These are phyloP conservation scores for Epichloe typhina DNA, from an alignment of 2,329 filamentous ascomycete genomes.

Conservation along the genomic window DNA sequence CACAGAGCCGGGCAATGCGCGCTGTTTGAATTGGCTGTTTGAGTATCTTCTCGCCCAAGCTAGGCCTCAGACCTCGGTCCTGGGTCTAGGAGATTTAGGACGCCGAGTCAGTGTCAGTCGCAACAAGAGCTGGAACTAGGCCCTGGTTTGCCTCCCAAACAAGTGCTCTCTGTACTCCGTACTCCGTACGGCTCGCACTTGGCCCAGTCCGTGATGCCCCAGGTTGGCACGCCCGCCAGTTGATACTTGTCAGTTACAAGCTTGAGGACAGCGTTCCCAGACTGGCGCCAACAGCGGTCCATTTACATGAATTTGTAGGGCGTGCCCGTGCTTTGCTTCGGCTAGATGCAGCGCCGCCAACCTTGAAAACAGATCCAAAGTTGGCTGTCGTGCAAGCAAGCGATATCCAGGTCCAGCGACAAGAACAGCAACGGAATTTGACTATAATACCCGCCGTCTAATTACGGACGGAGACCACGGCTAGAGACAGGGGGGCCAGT, in stretches of 20 bases:
- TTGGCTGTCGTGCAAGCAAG: no score
- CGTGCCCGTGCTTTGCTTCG: not conserved
- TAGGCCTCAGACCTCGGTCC: not conserved
- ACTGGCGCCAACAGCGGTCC: not conserved
- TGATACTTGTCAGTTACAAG: no score
- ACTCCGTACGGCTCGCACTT: no score
- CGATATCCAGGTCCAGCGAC: not conserved
- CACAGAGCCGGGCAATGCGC: not conserved
- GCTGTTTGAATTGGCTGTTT: not conserved
- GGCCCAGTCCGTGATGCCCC: no score
- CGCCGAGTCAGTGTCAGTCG: not conserved
- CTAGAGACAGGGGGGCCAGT: not conserved
- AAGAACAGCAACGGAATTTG: not conserved
- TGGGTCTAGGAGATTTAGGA: not conserved
- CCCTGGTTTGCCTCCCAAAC: not conserved
- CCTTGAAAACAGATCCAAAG: not conserved
- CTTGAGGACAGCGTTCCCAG: not conserved
- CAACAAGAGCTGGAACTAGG: not conserved
- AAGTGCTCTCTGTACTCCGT: no score
- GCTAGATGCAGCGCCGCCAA: slow-evolving; percentile 1
- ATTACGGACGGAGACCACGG: not conserved
- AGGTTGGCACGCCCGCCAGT: no score
- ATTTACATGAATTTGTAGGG: not conserved
- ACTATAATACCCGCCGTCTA: not conserved
- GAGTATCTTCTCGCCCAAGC: not conserved